Conservation (phyloP, 176 grass and related monocot genomes). For the Aegilops bicornis region DNA sequence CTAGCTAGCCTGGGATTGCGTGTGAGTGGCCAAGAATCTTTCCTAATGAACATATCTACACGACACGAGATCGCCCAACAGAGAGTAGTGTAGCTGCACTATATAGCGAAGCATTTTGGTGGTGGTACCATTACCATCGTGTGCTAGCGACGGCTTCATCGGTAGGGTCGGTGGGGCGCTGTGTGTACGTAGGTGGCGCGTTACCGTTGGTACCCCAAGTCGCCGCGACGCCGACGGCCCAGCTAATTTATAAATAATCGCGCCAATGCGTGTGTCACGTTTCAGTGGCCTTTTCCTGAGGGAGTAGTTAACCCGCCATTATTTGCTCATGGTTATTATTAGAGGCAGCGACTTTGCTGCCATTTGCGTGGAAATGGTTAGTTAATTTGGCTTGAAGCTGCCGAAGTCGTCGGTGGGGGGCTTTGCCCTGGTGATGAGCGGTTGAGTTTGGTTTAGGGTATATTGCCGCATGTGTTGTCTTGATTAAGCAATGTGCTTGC, state of each 20-base stretch:
- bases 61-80: not conserved
- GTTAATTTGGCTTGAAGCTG: not conserved
- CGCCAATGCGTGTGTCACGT: not conserved
- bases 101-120: not conserved
- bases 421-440: too few species aligned
- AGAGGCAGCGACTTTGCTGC: not conserved
- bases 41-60: not conserved
- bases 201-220: conserved; percentile 14
- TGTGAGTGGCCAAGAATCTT: not conserved
- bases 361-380: not conserved
- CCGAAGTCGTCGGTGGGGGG: not conserved
- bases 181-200: not conserved
- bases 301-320: not conserved
- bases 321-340: not conserved
- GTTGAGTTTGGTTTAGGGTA: too few species aligned
- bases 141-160: not conserved
- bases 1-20: not conserved
- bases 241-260: conserved; percentile 13
- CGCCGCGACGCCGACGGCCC: conserved; percentile 31
- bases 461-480: not conserved
- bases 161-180: not conserved
- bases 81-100: not conserved
- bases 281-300: not conserved
- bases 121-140: not conserved
- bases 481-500: not conserved